Evolutionary conservation across 2,329 filamentous ascomycete genomes (phyloP), one percentile per base, ranked within the genome.

Genomic region (Botrytis squamosa): DNA sequence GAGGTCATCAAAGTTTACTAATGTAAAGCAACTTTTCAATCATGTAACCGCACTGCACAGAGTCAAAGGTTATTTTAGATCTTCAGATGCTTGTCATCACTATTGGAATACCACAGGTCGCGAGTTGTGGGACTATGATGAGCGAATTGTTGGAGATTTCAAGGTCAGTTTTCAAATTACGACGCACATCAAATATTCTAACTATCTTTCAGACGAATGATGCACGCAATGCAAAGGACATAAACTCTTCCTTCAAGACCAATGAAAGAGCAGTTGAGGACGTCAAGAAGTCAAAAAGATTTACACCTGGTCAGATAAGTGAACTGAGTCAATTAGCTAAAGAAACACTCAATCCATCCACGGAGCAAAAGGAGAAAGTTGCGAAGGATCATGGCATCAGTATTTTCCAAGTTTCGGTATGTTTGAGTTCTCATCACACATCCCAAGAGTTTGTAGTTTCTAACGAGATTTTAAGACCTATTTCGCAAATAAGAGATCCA

Each of bases 71-170:
- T 62, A 14, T 25, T 1, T 9, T 12, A 62, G 59, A 40, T 1
- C 59, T 0, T 1, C 22, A 5, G 0, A 3, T 0, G 36, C 22
- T 62, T 62, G 59, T 14, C 3, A 22, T 0, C 1, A 0, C 0
- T 38, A 62, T n/a, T 62, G 59, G 59, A 7, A 3, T 1, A 0
- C 1, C 12, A 25, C 36, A 1, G 33, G 59, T 40, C 12, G 59
- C 20, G 33, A 38, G 36, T n/a, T 38, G 12, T 62, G 36, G 59
- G 4, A 40, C 20, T 62, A 40, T 1, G 10, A 25, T n/a, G 59
- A 40, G 25, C 57, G 12, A 38, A 25, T 1, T 40, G 0, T 25
- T 1, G 49, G 49, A 0, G 49, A n/a, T 55, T 16, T 16, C 1
- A 55, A 16, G 12, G 49, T 55, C 25, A 55, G 49, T 6, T 3